Evolutionary conservation across 2,329 filamentous ascomycete genomes (phyloP).

Genomic region (Fusarium verrucosum): DNA sequence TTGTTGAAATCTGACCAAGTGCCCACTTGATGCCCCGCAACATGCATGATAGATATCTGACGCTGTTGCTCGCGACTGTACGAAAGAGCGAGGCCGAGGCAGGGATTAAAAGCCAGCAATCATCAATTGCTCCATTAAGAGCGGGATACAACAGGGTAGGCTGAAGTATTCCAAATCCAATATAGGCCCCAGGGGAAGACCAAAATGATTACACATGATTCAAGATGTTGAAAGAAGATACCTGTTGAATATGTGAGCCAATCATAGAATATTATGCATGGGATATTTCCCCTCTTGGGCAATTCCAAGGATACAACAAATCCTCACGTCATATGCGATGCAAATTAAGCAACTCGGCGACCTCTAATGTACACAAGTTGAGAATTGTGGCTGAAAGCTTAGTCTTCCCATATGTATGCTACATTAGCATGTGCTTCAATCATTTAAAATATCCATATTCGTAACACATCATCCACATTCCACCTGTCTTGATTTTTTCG

Average conservation of each 20-base stretch:
- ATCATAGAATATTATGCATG: background rate
- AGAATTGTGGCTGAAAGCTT: too few relatives aligned
- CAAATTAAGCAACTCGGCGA: background rate
- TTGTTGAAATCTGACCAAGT: background rate
- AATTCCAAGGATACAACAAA: background rate
- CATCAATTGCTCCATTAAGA: accelerated
- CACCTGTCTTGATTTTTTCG: background rate
- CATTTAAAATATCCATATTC: too few relatives aligned
- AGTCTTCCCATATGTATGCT: too few relatives aligned
- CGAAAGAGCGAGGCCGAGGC: conserved; percentile 26
- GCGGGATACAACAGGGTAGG: too few relatives aligned
- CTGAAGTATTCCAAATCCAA: too few relatives aligned
- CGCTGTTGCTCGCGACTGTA: conserved; percentile 23
- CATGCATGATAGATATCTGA: background rate
- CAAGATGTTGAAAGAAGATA: background rate
- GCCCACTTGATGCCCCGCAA: conserved; percentile 1
- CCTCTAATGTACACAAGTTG: too few relatives aligned
- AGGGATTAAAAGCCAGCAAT: background rate
- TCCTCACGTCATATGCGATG: background rate
- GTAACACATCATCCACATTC: background rate
- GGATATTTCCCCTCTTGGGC: background rate
- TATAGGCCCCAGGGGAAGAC: too few relatives aligned
- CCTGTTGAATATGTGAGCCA: background rate
- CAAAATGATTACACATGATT: background rate
- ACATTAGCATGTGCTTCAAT: too few relatives aligned